Evolutionary conservation across 495 filamentous ascomycete species (phyloP), one percentile per base, ranked within the genome.

Genomic region (Hypoxylon lienhwacheense): DNA sequence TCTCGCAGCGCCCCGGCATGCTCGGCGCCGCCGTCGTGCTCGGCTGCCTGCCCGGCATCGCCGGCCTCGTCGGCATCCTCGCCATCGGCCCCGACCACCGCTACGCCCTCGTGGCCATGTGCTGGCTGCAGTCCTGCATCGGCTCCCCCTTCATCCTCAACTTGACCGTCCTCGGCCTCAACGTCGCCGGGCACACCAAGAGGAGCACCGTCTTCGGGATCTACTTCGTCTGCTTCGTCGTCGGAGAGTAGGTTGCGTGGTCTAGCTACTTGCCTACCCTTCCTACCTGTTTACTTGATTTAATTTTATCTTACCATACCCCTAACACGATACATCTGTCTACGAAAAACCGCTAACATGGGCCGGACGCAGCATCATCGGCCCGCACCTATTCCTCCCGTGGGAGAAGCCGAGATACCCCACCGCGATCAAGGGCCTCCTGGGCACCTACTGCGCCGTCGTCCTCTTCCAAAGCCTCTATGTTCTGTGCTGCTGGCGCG

Each of bases 61-160:
- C 47, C 4, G 61, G 44, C 4, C 53, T 64, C 12, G 44, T 61
- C 4, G 61, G 61, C 11, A 55, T 64, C 33, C 42, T 64, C 4
- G 61, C 56, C 33, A 64, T 64, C 21, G 14, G 55, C 19, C 61
- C 78, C 4, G 63, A 75, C 19, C 72, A 80, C 24, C 72, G 73
- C 14, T 81, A 71, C 66, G 73, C 70, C 4, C 68, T 83, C 3
- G 75, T 81, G 20, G 79, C 72, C 33, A 79, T 77, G 57, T 74
- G 72, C 17, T 83, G 80, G 80, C 53, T 83, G 4, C 70, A 76
- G 37, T 68, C 68, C 28, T 63, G 73, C 14, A 25, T 78, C 16
- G 76, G 76, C 1, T 68, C 75, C 1, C 74, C 76, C 0, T 68
- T 79, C 16, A 36, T 64, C 14, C 28, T 69, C 11, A 60, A 22